Conservation (phyloP, 345 rosid genomes). For the Cardamine chenopodiifolia region DNA sequence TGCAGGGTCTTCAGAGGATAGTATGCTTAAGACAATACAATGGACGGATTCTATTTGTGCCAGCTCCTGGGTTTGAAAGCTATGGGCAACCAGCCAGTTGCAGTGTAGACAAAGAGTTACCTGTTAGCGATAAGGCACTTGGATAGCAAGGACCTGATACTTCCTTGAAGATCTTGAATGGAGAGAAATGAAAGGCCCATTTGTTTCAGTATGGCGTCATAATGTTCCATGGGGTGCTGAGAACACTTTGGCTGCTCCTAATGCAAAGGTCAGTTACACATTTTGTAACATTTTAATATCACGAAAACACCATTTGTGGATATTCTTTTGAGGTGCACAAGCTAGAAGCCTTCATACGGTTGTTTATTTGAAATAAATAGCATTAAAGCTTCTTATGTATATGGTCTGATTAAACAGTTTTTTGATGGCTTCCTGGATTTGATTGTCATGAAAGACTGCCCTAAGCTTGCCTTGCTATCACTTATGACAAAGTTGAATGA, state of each 20-base stretch:
- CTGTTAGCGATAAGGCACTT: constrained; percentile 30
- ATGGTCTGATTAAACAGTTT: constrained; percentile 53
- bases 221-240: constrained; percentile 96
- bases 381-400: not conserved
- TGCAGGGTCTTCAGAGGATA: constrained; percentile 76
- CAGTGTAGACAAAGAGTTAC: constrained; percentile 40
- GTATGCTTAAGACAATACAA: constrained; percentile 64
- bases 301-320: not conserved
- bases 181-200: constrained; percentile 89
- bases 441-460: constrained; percentile 64
- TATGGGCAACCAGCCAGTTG: constrained; percentile 64
- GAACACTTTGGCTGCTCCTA: constrained; percentile 83
- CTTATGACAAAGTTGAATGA: constrained; percentile 59
- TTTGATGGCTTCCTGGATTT: constrained; percentile 91
- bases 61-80: constrained; percentile 90
- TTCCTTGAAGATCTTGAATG: constrained; percentile 55
- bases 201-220: constrained; percentile 94
- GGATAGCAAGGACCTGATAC: constrained; percentile 74
- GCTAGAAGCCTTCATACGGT: not conserved
- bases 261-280: constrained; percentile 71
- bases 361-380: not conserved
- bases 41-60: constrained; percentile 78
- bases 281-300: not conserved
- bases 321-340: not conserved
- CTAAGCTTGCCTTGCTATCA: constrained; percentile 63